phyloP scores from a whole-genome alignment of 2,329 filamentous ascomycete species.

The Colletotrichum limetticola region DNA sequence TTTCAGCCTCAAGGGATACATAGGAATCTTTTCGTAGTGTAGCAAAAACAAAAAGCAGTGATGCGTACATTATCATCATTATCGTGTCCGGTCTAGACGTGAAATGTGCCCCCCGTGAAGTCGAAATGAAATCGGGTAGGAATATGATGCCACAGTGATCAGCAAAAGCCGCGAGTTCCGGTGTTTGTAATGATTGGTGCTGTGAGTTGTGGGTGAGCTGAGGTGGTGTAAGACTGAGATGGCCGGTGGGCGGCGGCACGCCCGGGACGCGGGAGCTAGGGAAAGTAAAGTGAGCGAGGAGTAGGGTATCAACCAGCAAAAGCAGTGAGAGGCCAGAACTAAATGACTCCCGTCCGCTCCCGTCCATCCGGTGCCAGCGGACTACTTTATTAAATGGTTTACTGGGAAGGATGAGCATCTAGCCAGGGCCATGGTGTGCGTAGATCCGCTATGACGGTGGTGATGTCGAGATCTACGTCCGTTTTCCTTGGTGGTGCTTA shows the following conservation, averaged over 20 bases:
- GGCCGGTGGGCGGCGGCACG: neutral
- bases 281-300: neutral
- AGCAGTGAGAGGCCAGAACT: neutral
- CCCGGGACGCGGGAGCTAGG: neutral
- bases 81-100: neutral
- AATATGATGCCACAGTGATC: neutral
- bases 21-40: neutral
- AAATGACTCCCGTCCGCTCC: too few species aligned
- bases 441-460: constrained; percentile 31
- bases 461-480: constrained; percentile 24
- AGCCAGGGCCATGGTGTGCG: constrained; percentile 4
- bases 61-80: neutral
- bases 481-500: neutral
- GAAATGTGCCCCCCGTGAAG: neutral
- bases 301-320: neutral
- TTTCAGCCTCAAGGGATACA: neutral
- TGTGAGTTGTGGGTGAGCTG: too few species aligned
- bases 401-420: neutral
- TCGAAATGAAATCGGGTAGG: neutral
- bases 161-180: neutral
- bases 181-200: neutral
- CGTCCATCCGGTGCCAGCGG: too few species aligned
- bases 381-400: too few species aligned
- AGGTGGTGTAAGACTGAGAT: neutral
- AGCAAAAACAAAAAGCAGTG: neutral